These are phyloP conservation scores for Colletotrichum sojae DNA, from an alignment of 2,329 filamentous ascomycete species.

Conservation along the genomic window DNA sequence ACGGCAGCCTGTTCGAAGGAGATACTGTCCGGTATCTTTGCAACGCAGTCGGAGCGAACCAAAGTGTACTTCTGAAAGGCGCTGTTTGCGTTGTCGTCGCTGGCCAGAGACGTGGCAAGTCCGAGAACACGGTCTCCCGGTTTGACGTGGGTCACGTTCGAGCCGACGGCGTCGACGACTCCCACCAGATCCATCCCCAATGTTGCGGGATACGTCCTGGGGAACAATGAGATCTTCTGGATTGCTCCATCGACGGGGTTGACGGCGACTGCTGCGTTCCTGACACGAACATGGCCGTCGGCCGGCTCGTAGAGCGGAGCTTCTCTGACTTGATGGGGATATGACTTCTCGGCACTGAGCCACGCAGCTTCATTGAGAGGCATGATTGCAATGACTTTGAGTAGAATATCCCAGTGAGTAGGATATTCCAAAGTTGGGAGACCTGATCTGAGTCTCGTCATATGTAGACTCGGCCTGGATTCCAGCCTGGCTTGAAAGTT, in stretches of 20 bases:
- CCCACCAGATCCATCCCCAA: not conserved
- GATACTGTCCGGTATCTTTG: not conserved
- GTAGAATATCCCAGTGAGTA: not conserved
- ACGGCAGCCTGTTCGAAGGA: constrained; percentile 11
- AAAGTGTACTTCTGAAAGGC: constrained; percentile 9
- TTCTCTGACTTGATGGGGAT: not conserved
- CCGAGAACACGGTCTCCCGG: not conserved
- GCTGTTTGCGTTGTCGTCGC: not conserved
- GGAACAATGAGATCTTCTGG: not conserved
- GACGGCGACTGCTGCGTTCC: not conserved
- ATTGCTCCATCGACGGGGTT: constrained; percentile 1
- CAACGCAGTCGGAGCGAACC: not conserved
- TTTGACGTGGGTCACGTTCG: not conserved
- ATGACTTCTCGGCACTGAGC: not conserved
- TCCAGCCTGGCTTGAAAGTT: too few species aligned
- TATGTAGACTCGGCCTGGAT: too few species aligned
- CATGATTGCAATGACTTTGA: not conserved
- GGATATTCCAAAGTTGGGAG: too few species aligned
- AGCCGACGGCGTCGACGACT: not conserved
- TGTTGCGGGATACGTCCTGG: constrained; percentile 4
- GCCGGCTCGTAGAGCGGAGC: not conserved
- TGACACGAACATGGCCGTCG: not conserved
- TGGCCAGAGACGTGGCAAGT: not conserved
- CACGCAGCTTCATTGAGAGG: not conserved
- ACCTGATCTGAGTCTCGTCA: too few species aligned